Conservation (phyloP, 345 rosid species). For the Arabis alpina region DNA sequence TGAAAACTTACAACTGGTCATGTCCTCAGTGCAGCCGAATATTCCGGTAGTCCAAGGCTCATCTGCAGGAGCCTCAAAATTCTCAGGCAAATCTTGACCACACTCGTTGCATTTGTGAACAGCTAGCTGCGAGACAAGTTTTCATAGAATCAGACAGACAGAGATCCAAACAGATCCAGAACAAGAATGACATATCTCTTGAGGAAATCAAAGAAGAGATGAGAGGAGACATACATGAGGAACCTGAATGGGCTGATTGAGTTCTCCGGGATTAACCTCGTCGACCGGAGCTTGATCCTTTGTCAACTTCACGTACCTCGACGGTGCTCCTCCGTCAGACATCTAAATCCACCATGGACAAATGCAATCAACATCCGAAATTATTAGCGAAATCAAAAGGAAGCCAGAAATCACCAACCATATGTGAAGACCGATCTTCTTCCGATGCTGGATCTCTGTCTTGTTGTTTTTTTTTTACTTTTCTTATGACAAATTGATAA, state of each 20-base stretch:
- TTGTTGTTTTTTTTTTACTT: not conserved
- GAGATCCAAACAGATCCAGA: slow-evolving; percentile 17
- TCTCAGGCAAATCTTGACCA: slow-evolving; percentile 86
- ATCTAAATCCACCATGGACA: slow-evolving; percentile 44
- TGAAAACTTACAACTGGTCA: slow-evolving; percentile 74
- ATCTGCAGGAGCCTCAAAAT: slow-evolving; percentile 79
- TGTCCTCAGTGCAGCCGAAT: slow-evolving; percentile 86
- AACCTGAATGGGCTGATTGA: slow-evolving; percentile 93
- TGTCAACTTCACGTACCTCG: slow-evolving; percentile 78
- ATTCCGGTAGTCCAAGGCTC: slow-evolving; percentile 98
- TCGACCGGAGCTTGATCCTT: slow-evolving; percentile 77
- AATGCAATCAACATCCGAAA: slow-evolving; percentile 19
- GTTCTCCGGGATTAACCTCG: slow-evolving; percentile 93
- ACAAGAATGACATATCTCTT: slow-evolving; percentile 3
- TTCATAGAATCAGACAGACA: slow-evolving; percentile 4
- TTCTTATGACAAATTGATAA: not conserved
- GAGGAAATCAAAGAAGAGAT: not conserved
- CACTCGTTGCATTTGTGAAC: slow-evolving; percentile 88
- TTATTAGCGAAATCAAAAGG: not conserved
- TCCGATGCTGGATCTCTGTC: slow-evolving; percentile 17
- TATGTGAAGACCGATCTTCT: slow-evolving; percentile 1
- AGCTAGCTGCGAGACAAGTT: slow-evolving; percentile 51
- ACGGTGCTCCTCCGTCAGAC: slow-evolving; percentile 79
- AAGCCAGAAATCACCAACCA: not conserved
- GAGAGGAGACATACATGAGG: slow-evolving; percentile 65